These are phyloP conservation scores for Coccinonectria pachysandricola DNA, from an alignment of 2,329 filamentous ascomycete genomes.

Conservation along the genomic window DNA sequence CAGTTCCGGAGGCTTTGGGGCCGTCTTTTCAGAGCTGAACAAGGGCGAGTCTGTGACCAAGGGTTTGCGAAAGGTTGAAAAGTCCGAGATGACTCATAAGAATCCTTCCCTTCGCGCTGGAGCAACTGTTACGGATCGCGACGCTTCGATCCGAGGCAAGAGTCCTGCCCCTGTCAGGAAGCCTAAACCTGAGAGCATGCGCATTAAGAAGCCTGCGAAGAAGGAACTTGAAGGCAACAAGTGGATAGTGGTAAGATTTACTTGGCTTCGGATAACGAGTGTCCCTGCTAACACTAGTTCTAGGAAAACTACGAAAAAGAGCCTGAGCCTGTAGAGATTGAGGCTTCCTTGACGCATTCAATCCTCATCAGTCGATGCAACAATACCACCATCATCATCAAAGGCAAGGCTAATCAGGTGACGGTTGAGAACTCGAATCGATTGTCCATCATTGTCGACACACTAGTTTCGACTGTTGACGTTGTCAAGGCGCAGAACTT, in stretches of 20 bases:
- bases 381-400: constrained; percentile 80
- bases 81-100: constrained; percentile 96
- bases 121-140: constrained; percentile 56
- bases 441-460: constrained; percentile 78
- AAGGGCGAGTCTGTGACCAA: constrained; percentile 81
- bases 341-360: constrained; percentile 75
- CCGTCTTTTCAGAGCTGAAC: constrained; percentile 88
- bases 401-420: constrained; percentile 93
- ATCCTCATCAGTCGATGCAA: constrained; percentile 87
- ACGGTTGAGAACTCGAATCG: constrained; percentile 84
- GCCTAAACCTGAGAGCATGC: constrained; percentile 77
- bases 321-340: constrained; percentile 62
- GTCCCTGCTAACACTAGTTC: constrained; percentile 2
- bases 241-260: constrained; percentile 65
- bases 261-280: neutral
- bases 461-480: constrained; percentile 81
- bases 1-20: constrained; percentile 56
- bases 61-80: constrained; percentile 85
- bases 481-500: constrained; percentile 94
- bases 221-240: constrained; percentile 82
- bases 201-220: constrained; percentile 68
- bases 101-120: constrained; percentile 75
- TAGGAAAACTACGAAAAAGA: constrained; percentile 86
- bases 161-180: constrained; percentile 83
- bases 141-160: constrained; percentile 53